Percentiles rank a stretch among this genome's conserved stretches.
phyloP scores from a whole-genome alignment of 306 rosid species.

The Crataegus laevigata region DNA sequence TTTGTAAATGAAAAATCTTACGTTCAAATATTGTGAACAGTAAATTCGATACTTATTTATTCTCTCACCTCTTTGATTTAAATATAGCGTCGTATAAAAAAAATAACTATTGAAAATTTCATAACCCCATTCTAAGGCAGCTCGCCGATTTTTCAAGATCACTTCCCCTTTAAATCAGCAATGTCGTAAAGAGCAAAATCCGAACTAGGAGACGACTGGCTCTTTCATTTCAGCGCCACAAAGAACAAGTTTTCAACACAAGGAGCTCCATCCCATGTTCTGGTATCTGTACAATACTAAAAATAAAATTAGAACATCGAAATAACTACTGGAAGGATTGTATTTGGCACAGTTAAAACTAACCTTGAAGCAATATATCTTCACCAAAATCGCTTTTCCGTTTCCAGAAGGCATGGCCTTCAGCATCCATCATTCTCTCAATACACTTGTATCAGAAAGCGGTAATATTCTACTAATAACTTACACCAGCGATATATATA shows the following conservation, averaged over 20 bases:
- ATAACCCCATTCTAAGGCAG: background rate
- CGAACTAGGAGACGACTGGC: conserved; percentile 2
- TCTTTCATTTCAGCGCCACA: conserved; percentile 29
- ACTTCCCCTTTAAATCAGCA: background rate
- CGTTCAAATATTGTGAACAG: too few species aligned
- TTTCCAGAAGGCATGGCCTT: conserved; percentile 36
- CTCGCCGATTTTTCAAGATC: background rate
- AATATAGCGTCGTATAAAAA: too few species aligned
- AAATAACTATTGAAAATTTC: background rate
- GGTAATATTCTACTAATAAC: too few species aligned
- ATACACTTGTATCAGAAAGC: too few species aligned
- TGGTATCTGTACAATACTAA: conserved; percentile 19
- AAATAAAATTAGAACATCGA: background rate
- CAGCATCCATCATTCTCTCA: conserved; percentile 11
- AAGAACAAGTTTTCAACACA: conserved; percentile 25
- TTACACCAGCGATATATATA: too few species aligned
- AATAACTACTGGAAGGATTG: background rate
- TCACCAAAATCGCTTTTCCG: conserved; percentile 21
- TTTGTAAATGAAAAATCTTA: accelerated
- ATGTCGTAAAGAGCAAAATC: background rate
- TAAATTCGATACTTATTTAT: too few species aligned
- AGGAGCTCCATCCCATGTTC: conserved; percentile 20
- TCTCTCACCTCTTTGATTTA: too few species aligned
- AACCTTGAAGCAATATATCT: conserved; percentile 39
- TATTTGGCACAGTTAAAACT: background rate